Conservation (phyloP, 2,329 filamentous ascomycete genomes). For the Nemania sp. region DNA sequence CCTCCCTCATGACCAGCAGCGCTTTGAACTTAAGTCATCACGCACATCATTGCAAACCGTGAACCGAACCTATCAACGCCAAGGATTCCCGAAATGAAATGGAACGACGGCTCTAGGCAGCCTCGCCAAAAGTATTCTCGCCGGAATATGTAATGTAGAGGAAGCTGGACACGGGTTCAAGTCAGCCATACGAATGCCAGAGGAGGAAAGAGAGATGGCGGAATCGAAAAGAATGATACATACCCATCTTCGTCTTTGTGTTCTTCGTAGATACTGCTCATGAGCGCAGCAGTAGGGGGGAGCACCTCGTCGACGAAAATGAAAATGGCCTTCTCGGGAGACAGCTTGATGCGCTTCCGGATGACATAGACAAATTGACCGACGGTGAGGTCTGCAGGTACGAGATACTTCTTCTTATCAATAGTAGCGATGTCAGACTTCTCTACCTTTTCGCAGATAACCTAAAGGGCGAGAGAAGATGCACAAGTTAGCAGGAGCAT, state of each 20-base stretch:
- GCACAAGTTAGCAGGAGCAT: constrained; percentile 29
- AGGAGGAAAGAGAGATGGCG: background rate
- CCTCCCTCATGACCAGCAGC: constrained; percentile 8
- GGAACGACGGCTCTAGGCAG: constrained; percentile 37
- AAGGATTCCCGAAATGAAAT: constrained; percentile 23
- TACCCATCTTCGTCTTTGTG: constrained; percentile 85
- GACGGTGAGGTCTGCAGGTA: constrained; percentile 95
- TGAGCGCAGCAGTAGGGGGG: constrained; percentile 92
- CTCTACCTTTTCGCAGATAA: constrained; percentile 99
- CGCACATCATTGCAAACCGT: constrained; percentile 32
- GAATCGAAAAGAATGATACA: constrained; percentile 30
- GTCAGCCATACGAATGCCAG: constrained; percentile 19
- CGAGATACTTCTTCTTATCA: constrained; percentile 99
- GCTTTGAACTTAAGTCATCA: constrained; percentile 29
- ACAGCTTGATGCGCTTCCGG: constrained; percentile 99
- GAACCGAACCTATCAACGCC: constrained; percentile 33
- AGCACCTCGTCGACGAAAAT: constrained; percentile 99
- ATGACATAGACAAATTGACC: constrained; percentile 99
- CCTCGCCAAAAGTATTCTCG: constrained; percentile 93
- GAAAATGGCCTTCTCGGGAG: constrained; percentile 99
- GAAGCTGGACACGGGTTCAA: constrained; percentile 60
- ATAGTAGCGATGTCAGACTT: constrained; percentile 99
- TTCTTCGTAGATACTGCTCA: constrained; percentile 99
- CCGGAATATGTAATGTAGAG: constrained; percentile 99
- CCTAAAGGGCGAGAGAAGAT: constrained; percentile 54